phyloP scores from a whole-genome alignment of 305 asterid species.

The Fraxinus xanthoxyloides region DNA sequence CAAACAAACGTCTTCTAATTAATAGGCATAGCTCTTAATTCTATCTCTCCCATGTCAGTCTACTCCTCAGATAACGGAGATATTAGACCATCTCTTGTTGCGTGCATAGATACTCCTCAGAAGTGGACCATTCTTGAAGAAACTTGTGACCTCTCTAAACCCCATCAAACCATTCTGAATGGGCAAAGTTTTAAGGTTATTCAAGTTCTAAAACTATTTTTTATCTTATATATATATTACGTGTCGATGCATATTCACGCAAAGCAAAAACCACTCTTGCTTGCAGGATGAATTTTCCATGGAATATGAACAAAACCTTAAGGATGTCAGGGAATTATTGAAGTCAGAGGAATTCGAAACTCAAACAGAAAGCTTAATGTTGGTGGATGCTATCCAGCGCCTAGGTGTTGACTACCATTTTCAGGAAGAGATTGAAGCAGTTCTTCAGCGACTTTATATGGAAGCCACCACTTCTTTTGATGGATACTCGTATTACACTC shows the following conservation, averaged over 20 bases:
- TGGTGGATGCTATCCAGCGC: slow-evolving; percentile 33
- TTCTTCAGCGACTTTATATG: slow-evolving; percentile 3
- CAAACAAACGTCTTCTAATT: too few species aligned
- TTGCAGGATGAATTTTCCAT: neutral
- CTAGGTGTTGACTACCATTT: slow-evolving; percentile 37
- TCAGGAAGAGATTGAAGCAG: slow-evolving; percentile 24
- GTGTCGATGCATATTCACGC: neutral
- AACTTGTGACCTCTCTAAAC: neutral
- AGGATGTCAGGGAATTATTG: neutral
- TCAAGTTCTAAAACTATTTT: too few species aligned
- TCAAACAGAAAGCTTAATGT: neutral
- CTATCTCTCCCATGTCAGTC: too few species aligned
- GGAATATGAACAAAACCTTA: neutral
- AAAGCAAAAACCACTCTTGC: neutral
- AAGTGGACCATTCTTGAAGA: neutral
- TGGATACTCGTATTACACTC: neutral
- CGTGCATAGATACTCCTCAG: neutral
- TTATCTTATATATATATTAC: too few species aligned
- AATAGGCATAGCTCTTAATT: too few species aligned
- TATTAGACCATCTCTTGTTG: neutral
- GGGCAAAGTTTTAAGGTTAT: neutral
- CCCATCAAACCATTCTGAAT: neutral
- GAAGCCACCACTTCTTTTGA: neutral
- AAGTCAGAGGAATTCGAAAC: neutral
- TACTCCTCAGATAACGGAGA: neutral